A percentile compares a stretch with the other conserved stretches of the same genome.
Evolutionary conservation across 2,329 filamentous ascomycete genomes (phyloP).

Genomic region (Fusarium redolens): DNA sequence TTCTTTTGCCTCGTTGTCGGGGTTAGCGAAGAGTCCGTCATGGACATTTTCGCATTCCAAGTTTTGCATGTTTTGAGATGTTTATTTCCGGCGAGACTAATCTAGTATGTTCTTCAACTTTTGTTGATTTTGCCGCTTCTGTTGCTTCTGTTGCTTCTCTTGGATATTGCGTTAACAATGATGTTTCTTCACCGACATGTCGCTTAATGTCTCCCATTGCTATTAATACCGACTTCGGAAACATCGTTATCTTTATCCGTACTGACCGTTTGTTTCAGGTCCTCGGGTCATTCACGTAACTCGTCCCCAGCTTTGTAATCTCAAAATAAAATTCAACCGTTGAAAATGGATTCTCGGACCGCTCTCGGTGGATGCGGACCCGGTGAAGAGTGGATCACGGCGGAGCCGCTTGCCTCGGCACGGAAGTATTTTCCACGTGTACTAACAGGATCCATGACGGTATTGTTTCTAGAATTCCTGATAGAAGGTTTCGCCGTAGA

Average conservation of each 20-base stretch:
- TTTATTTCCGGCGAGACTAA: neutral
- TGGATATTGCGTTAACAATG: neutral
- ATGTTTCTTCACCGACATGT: neutral
- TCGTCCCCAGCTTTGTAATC: conserved; percentile 2
- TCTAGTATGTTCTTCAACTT: neutral
- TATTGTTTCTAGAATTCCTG: neutral
- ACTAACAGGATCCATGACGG: neutral
- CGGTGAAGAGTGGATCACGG: neutral
- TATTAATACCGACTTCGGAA: neutral
- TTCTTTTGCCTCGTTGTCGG: conserved; percentile 1
- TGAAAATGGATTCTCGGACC: neutral
- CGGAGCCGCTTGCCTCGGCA: conserved; percentile 1
- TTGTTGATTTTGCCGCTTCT: neutral
- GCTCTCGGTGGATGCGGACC: neutral
- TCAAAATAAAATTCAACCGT: neutral
- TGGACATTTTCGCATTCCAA: neutral
- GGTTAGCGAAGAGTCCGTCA: neutral
- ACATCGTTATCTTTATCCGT: neutral
- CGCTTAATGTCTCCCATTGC: neutral
- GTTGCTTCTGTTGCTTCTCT: neutral
- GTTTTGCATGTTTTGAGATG: neutral
- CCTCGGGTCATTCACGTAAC: conserved; percentile 1
- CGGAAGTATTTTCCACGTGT: conserved; percentile 1
- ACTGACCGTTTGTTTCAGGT: neutral
- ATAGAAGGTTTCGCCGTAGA: neutral